Evolutionary conservation across 495 filamentous ascomycete genomes (phyloP).

Genomic region (Talaromyces proteolyticus): DNA sequence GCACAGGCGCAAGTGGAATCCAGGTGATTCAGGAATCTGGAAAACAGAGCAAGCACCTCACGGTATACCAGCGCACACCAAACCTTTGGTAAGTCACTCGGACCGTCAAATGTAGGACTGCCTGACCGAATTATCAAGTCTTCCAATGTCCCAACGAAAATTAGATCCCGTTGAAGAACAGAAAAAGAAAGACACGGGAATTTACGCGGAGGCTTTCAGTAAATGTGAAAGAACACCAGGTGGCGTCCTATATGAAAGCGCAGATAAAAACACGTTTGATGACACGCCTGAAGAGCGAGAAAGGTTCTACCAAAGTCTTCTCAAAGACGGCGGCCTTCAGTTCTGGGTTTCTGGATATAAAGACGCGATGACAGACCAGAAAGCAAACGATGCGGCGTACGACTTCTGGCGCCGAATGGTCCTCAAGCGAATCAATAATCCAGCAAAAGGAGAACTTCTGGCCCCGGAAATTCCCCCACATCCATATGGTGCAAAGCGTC

Average conservation of each 20-base stretch:
- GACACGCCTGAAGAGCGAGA: slow-evolving; percentile 35
- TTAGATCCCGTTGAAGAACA: not conserved
- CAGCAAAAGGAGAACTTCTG: slow-evolving; percentile 37
- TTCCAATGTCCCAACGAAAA: not conserved
- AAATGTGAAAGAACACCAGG: slow-evolving; percentile 12
- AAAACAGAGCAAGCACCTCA: slow-evolving; percentile 32
- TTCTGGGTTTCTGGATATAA: slow-evolving; percentile 24
- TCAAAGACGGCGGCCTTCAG: slow-evolving; percentile 24
- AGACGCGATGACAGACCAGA: slow-evolving; percentile 17
- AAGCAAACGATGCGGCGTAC: slow-evolving; percentile 19
- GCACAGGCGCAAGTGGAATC: slow-evolving; percentile 49
- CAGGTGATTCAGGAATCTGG: slow-evolving; percentile 45
- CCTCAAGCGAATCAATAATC: slow-evolving; percentile 38
- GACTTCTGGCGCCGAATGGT: slow-evolving; percentile 30
- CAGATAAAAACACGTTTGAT: slow-evolving; percentile 34
- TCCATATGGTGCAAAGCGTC: slow-evolving; percentile 43
- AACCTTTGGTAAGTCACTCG: slow-evolving; percentile 28
- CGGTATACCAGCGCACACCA: slow-evolving; percentile 47
- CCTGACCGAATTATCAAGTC: slow-evolving; percentile 1
- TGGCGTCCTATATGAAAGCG: slow-evolving; percentile 25
- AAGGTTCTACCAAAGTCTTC: slow-evolving; percentile 26
- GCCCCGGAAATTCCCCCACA: slow-evolving; percentile 41
- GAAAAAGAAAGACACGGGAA: not conserved
- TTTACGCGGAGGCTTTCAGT: slow-evolving; percentile 37
- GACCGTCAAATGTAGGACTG: slow-evolving; percentile 1